Evolutionary conservation across 352 stramenopile genomes (phyloP).

Genomic region (Pythium vanterpoolii): DNA sequence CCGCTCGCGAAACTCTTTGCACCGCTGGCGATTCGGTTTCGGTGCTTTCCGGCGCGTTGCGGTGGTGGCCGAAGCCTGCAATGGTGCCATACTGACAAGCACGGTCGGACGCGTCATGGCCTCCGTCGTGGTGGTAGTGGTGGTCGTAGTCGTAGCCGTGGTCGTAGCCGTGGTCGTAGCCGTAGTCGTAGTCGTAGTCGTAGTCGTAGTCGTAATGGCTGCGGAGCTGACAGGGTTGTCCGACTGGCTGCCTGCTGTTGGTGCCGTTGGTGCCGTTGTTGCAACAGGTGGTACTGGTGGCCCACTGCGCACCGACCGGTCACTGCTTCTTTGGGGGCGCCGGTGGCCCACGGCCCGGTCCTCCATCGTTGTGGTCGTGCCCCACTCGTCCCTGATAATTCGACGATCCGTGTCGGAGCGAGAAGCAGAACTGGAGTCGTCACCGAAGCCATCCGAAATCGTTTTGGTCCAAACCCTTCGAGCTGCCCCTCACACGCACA

Average conservation of each 20-base stretch:
- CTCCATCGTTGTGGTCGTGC: conserved; percentile 10
- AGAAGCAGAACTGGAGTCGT: conserved; percentile 19
- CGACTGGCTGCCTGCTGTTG: neutral
- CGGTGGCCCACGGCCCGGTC: conserved; percentile 11
- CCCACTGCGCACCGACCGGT: neutral
- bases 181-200: neutral
- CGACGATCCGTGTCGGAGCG: conserved; percentile 18
- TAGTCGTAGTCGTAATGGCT: neutral
- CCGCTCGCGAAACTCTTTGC: conserved; percentile 28
- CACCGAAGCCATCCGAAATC: conserved; percentile 34
- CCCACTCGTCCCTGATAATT: conserved; percentile 19
- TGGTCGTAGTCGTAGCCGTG: neutral
- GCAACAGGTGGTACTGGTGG: no score
- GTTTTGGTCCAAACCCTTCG: conserved; percentile 16
- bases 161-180: neutral
- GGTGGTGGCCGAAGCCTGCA: neutral
- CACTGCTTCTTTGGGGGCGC: neutral
- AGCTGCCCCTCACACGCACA: neutral
- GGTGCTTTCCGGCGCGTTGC: conserved; percentile 16
- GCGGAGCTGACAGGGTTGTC: neutral
- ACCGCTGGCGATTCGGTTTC: conserved; percentile 29
- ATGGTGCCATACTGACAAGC: neutral
- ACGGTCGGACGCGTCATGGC: conserved; percentile 8
- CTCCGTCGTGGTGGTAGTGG: neutral
- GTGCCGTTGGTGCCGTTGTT: no score